phyloP scores from a whole-genome alignment of 2,329 filamentous ascomycete species.

The Neofusicoccum sp. region DNA sequence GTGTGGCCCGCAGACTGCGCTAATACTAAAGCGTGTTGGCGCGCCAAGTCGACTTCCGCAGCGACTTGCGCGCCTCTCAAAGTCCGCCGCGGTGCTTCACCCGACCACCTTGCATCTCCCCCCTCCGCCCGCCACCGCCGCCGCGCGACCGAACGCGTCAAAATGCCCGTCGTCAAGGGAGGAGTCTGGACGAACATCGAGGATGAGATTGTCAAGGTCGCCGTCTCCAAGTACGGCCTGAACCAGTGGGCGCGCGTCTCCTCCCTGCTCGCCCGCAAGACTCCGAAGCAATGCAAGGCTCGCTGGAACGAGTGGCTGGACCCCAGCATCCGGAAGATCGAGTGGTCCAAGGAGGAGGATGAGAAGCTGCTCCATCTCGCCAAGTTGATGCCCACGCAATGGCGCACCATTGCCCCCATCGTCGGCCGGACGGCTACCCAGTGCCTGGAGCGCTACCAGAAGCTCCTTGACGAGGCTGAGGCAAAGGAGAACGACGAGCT shows the following conservation, averaged over 20 bases:
- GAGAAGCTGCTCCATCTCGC: slow-evolving; percentile 95
- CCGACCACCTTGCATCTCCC: slow-evolving; percentile 19
- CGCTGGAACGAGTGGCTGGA: slow-evolving; percentile 99
- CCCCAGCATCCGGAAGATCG: slow-evolving; percentile 95
- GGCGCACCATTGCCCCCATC: slow-evolving; percentile 96
- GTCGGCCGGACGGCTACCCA: slow-evolving; percentile 96
- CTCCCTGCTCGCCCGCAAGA: slow-evolving; percentile 93
- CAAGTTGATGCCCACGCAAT: slow-evolving; percentile 98
- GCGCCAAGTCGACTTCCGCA: slow-evolving; percentile 4
- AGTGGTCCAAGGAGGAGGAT: slow-evolving; percentile 98
- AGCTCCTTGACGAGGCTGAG: slow-evolving; percentile 92
- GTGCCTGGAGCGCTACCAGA: slow-evolving; percentile 95
- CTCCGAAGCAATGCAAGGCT: slow-evolving; percentile 98
- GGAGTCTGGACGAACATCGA: slow-evolving; percentile 70
- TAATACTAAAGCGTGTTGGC: neutral
- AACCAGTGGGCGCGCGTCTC: slow-evolving; percentile 96
- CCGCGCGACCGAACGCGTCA: slow-evolving; percentile 22
- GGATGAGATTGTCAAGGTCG: slow-evolving; percentile 95
- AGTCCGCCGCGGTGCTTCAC: slow-evolving; percentile 1
- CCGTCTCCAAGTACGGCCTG: slow-evolving; percentile 43
- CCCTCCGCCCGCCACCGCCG: slow-evolving; percentile 20
- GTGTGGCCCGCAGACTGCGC: neutral
- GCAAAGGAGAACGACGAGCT: slow-evolving; percentile 78
- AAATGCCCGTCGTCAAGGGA: slow-evolving; percentile 65
- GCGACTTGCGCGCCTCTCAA: slow-evolving; percentile 2